phyloP scores from a whole-genome alignment of 768 basidiomycete species.

The Boletus rex-veris region DNA sequence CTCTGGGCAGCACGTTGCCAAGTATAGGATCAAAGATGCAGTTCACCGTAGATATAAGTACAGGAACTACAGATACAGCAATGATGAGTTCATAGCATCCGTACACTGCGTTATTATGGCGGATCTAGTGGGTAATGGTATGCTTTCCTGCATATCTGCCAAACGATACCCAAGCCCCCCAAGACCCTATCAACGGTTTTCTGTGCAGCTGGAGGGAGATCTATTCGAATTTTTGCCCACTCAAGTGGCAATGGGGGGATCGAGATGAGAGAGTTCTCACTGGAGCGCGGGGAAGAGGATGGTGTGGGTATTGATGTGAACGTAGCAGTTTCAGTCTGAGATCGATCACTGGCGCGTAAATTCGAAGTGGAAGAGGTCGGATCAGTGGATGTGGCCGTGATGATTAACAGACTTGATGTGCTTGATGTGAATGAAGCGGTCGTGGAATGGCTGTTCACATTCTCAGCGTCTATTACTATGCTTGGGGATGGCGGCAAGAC shows the following conservation, averaged over 20 bases:
- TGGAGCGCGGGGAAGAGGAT: slow-evolving; percentile 4
- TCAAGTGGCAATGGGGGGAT: slow-evolving; percentile 23
- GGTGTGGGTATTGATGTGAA: slow-evolving; percentile 14
- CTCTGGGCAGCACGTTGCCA: too few species aligned
- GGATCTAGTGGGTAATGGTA: slow-evolving; percentile 36
- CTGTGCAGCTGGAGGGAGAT: slow-evolving; percentile 25
- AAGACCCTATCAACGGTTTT: slow-evolving; percentile 25
- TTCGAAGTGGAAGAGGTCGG: slow-evolving; percentile 1
- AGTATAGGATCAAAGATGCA: too few species aligned
- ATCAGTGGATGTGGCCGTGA: slow-evolving; percentile 5
- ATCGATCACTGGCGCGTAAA: slow-evolving; percentile 9
- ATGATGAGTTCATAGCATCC: slow-evolving; percentile 3
- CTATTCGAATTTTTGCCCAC: slow-evolving; percentile 27
- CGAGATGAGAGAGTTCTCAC: slow-evolving; percentile 21
- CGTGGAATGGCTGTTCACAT: slow-evolving; percentile 3
- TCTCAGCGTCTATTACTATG: background rate
- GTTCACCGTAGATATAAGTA: background rate
- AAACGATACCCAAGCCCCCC: slow-evolving; percentile 25
- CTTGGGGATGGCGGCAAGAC: slow-evolving; percentile 13
- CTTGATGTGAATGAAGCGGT: slow-evolving; percentile 1
- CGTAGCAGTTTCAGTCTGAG: slow-evolving; percentile 7
- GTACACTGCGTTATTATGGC: slow-evolving; percentile 12
- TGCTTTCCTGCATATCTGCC: slow-evolving; percentile 29
- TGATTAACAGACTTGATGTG: slow-evolving; percentile 1
- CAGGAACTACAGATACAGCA: slow-evolving; percentile 14